Evolutionary conservation across 495 filamentous ascomycete genomes (phyloP), one percentile per base, ranked within the genome.

Genomic region (Penicillium odoratum): DNA sequence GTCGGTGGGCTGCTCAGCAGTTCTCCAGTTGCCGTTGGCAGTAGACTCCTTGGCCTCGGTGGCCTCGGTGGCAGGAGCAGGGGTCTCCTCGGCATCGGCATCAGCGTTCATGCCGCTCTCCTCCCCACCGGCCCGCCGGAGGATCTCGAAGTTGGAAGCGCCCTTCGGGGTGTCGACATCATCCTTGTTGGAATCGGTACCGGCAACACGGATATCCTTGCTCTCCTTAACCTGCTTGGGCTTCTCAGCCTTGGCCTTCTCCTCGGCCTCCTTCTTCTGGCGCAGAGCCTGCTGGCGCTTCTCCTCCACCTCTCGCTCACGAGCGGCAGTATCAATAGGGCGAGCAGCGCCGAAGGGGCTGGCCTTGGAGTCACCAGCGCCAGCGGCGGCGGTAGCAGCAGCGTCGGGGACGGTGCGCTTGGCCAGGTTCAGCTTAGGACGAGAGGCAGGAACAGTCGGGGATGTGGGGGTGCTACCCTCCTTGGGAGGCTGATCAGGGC

Each of bases 261-360:
- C 91, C 4, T 97, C 93, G 0, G 85, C 85, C 53, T 97, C 93
- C 71, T 88, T 90, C 82, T 92, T 96, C 64, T 90, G 87, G 59
- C 85, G 87, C 48, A 90, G 29, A 3, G 85, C 82, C 49, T 87
- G 77, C 65, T 88, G 78, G 56, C 88, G 84, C 78, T 89, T 93
- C 76, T 96, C 92, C 68, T 93, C 93, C 30, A 98, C 85, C 71
- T 96, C 88, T 53, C 85, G 88, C 75, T 97, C 93, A 48, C 88
- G 83, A 8, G 91, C 81, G 18, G 90, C 89, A 48, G 91, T 96
- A 73, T 97, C 92, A 59, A 95, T 95, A 10, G 92, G 92, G 49
- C 84, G 83, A 40, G 92, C 92, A 53, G 89, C 92, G 69, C 94
- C 94, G 72, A 98, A 98, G 26, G 91, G 91, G 73, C 86, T 97